Base-by-base conservation (phyloP, 768 basidiomycete genomes). In the Paxillus ammoniavirescens region DNA sequence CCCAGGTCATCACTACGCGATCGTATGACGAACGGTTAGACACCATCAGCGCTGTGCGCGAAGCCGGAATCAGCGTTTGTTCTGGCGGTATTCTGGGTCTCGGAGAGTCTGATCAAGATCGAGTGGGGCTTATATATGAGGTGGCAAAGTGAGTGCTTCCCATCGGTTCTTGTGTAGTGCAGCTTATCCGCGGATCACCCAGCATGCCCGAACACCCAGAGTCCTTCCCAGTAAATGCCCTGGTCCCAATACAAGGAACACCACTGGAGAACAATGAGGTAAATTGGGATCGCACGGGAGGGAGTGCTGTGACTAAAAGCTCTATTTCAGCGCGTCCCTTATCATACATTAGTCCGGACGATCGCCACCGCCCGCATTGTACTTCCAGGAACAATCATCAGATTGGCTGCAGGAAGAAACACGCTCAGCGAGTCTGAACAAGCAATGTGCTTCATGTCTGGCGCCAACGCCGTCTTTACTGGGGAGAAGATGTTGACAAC, bases 391-490 rank as follows among this genome's bases (percentile, higher is more conserved):
- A 94, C 96, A 10, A 98, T 98, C 64, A 97, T 98, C 54, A 84
- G 96, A 52, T 84, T 98, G 23, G 94, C 96, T 7, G 96, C 96
- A 17, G 96, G 96, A 51, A 78, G 96, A 63, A 93, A 93, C 68
- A 90, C 84, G 2, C 82, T 97, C 61, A 78, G 78, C 54, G 96
- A 98, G 75, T 79, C 90, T 8, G 91, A 98, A 71, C 96, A 98
- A 68, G 93, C 89, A 7, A 93, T 98, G 89, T 94, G 93, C 66
- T 98, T 98, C 75, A 89, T 98, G 90, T 94, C 96, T 1, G 96
- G 96, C 21, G 96, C 95, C 18, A 98, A 98, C 65, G 96, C 96
- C 18, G 87, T 98, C 56, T 98, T 98, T 70, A 98, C 96, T n/a
- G 96, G 95, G 41, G 96, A 98, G 67, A 80, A 87, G 61, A 98